Evolutionary conservation across 2,329 filamentous ascomycete genomes (phyloP).

Genomic region (Fusarium bulbicola): DNA sequence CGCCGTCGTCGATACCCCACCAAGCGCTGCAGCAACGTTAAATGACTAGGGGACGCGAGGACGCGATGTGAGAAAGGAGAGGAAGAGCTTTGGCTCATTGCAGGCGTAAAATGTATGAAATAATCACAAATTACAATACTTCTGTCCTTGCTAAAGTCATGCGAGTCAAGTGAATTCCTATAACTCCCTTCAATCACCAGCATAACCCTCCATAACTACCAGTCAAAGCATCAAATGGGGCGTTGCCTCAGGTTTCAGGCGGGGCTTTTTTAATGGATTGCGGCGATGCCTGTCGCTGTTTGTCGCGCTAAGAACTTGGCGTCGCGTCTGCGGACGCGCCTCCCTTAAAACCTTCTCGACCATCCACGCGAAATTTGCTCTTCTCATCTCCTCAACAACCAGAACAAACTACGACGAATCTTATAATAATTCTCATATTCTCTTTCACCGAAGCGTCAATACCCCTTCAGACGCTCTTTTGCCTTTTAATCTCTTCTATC

Average conservation of each 20-base stretch:
- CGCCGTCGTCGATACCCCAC: constrained; percentile 22
- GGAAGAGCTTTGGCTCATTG: neutral
- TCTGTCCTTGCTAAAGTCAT: neutral
- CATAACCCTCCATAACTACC: constrained; percentile 1
- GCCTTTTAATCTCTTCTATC: constrained; percentile 37
- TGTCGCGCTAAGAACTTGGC: constrained; percentile 48
- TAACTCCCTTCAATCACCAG: constrained; percentile 12
- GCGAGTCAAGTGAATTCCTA: neutral
- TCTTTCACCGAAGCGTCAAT: constrained; percentile 23
- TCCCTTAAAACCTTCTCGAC: constrained; percentile 49
- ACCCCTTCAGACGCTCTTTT: constrained; percentile 32
- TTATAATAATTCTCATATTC: constrained; percentile 23
- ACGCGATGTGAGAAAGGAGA: constrained; percentile 26
- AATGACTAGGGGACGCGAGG: constrained; percentile 27
- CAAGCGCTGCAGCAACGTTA: constrained; percentile 26
- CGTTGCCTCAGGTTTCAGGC: constrained; percentile 42
- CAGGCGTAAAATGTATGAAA: neutral
- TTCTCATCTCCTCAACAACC: constrained; percentile 40
- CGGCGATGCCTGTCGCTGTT: constrained; percentile 26
- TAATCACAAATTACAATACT: neutral
- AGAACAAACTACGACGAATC: constrained; percentile 27
- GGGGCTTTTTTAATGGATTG: constrained; percentile 45
- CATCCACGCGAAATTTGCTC: constrained; percentile 38
- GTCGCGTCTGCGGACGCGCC: constrained; percentile 49
- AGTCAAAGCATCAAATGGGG: constrained; percentile 18